Evolutionary conservation across 2,329 filamentous ascomycete species (phyloP), one percentile per base, ranked within the genome.

Genomic region (Pseudogymnoascus sp.): DNA sequence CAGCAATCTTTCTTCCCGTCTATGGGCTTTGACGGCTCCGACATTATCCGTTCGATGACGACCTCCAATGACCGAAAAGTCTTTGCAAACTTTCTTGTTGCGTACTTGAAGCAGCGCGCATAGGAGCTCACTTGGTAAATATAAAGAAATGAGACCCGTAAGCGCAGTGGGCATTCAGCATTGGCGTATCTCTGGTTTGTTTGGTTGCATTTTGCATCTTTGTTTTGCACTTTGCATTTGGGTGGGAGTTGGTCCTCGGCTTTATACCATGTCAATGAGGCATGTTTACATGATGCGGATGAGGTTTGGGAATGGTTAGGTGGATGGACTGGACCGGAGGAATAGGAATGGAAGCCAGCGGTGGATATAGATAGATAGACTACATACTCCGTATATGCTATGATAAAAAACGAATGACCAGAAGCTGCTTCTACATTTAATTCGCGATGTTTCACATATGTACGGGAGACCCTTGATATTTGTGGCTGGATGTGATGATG

Each of bases 41-140:
- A 83, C 61, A 87, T 86, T 67, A 71, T 88, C 64, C 77, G 79
- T 64, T 77, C 76, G 40, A 75, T 88, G 74, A 84, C 82, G 1
- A 84, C 81, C 17, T 79, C 79, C 9, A 77, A 76, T 13, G 84
- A 87, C 67, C 81, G 80, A 65, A 87, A 86, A 67, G 76, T 77
- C 0, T 84, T 90, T 63, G 80, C 85, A 15, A 78, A 79, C 41
- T 92, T 90, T 68, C 75, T 92, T 50, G 78, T 82, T 65, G 77
- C 76, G 9, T 77, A 88, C 41, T 68, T 85, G 60, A 84, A 80
- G 71, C 67, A 69, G 58, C 65, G 67, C 33, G 65, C 60, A 35
- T 63, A 59, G 60, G 29, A 33, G 35, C 47, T 54, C 47, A 54
- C n/a, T 54, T 54, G 47, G 47, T 54, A 54, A 54, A 54, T 54